A percentile compares a stretch with the other conserved stretches of the same genome.
phyloP scores from a whole-genome alignment of 495 filamentous ascomycete species.

The Penicillium ochrochloron region DNA sequence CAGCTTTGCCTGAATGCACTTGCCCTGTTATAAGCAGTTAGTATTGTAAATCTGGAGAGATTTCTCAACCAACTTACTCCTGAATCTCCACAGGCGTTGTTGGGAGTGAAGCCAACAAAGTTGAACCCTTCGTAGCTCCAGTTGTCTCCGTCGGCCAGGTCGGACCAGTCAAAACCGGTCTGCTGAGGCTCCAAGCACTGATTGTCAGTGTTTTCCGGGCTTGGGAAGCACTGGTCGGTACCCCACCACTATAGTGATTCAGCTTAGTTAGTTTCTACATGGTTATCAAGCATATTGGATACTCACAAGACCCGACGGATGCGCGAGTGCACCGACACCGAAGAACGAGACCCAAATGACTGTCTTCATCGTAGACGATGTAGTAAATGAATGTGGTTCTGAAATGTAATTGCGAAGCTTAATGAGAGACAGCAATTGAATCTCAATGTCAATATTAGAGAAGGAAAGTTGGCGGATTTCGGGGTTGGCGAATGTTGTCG shows the following conservation, averaged over 20 bases:
- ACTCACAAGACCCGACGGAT: constrained; percentile 40
- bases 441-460: constrained; percentile 3
- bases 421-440: constrained; percentile 29
- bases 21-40: constrained; percentile 41
- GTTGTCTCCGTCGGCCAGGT: constrained; percentile 64
- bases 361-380: constrained; percentile 31
- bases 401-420: constrained; percentile 19
- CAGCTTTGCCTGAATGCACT: constrained; percentile 69
- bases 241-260: constrained; percentile 53
- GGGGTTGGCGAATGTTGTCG: constrained; percentile 21
- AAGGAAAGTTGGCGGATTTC: constrained; percentile 13
- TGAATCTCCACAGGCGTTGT: constrained; percentile 51
- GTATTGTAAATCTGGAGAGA: not conserved
- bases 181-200: constrained; percentile 67
- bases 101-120: constrained; percentile 72
- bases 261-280: constrained; percentile 6
- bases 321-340: constrained; percentile 31
- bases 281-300: not conserved
- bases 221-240: constrained; percentile 63
- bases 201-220: constrained; percentile 79
- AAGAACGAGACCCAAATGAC: constrained; percentile 35
- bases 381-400: constrained; percentile 3
- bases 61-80: constrained; percentile 38
- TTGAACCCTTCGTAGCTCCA: constrained; percentile 66
- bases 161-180: constrained; percentile 73